Evolutionary conservation across 805 yeast genomes (phyloP), one percentile per base, ranked within the genome.

Genomic region (Wickerhamiella kurtzmanii): DNA sequence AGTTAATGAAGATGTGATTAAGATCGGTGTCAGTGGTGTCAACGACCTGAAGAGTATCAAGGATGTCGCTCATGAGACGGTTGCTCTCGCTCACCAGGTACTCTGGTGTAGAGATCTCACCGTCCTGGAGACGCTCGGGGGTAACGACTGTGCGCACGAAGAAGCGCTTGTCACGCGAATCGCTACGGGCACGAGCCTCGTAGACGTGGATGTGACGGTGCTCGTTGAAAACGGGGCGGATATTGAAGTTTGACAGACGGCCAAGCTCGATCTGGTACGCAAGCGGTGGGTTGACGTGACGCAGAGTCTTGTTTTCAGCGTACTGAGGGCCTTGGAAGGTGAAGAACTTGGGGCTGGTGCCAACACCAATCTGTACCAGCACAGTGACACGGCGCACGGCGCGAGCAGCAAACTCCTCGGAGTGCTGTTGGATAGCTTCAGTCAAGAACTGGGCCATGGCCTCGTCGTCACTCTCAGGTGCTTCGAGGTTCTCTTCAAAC

Each of bases 231-330:
- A 89, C 84, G 45, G 96, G 97, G 64, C 82, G 86, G 68, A 89
- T 85, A 69, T 85, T 80, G 70, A 92, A 92, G 71, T 92, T 94
- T 41, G 94, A 85, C 67, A 92, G 74, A 69, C 97, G 80, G 59
- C 85, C 89, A 53, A 92, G 74, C 69, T 92, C 99, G 56, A 92
- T 75, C 71, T 92, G 98, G 82, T 79, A 92, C 45, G 98, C 97
- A 59, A 89, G 73, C 38, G 97, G 96, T 20, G 99, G 99, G 67
- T 92, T 97, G 57, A 92, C 87, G 64, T 92, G 96, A 71, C 99
- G 87, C 64, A 92, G 83, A 18, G 88, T 88, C 67, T 80, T 78
- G 69, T 92, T 95, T 69, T 92, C 99, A 35, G 58, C 60, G 63
- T 82, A 92, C 35, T 74, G 73, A 45, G 94, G 94, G 51, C 89